Evolutionary conservation across 768 basidiomycete species (phyloP).

Genomic region (Tylopilus vinaceipallidus): DNA sequence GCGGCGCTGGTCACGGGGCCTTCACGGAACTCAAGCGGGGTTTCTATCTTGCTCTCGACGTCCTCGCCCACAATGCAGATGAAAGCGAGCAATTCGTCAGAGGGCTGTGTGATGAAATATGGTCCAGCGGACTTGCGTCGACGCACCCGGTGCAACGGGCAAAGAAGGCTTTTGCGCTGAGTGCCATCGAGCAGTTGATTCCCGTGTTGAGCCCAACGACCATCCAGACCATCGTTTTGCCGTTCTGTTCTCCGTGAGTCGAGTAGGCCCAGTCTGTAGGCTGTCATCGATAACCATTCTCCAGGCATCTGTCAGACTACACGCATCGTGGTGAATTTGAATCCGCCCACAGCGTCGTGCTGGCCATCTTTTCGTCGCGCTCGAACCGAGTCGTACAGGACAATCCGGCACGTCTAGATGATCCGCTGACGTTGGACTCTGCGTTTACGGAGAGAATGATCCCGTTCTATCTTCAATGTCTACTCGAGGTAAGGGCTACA

Average conservation of each 20-base stretch:
- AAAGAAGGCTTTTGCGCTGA: conserved; percentile 61
- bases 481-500: conserved; percentile 59
- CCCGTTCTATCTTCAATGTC: conserved; percentile 69
- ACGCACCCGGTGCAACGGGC: conserved; percentile 31
- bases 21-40: conserved; percentile 72
- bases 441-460: conserved; percentile 56
- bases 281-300: neutral
- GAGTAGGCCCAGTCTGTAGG: neutral
- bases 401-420: conserved; percentile 2
- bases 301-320: conserved; percentile 59
- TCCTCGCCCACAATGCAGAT: conserved; percentile 46
- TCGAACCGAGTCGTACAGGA: conserved; percentile 37
- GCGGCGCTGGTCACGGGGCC: conserved; percentile 54
- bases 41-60: conserved; percentile 76
- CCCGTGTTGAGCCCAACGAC: conserved; percentile 52
- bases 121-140: conserved; percentile 22
- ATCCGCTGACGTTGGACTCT: conserved; percentile 19
- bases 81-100: conserved; percentile 40
- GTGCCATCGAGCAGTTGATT: conserved; percentile 76
- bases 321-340: conserved; percentile 76
- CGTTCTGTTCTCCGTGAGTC: conserved; percentile 64
- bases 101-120: conserved; percentile 34
- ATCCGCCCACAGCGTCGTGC: conserved; percentile 80
- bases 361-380: conserved; percentile 68
- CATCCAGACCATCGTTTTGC: conserved; percentile 56